Evolutionary conservation across 2,329 filamentous ascomycete species (phyloP), one percentile per base, ranked within the genome.

Genomic region (Celoporthe dispersa): DNA sequence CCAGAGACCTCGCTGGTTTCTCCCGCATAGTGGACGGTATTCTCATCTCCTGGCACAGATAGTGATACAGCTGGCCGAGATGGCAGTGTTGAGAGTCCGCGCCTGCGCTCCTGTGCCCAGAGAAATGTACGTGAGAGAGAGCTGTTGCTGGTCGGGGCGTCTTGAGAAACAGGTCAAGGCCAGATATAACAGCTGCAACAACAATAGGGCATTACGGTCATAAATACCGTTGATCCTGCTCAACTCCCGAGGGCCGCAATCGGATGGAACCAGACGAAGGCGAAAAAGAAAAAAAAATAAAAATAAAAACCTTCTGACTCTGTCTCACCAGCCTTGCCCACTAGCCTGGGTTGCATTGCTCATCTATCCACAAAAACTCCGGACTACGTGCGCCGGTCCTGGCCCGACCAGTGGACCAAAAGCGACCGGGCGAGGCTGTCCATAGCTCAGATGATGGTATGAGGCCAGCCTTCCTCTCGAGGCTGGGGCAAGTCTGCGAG

Each of bases 11-110:
- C 28, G 61, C 44, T 12, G 37, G 53, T 44, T 70, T 71, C 51
- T 71, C 70, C 44, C 41, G 64, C 6, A 62, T 64, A 16, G 41
- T 28, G 28, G 39, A 33, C 60, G 33, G 39, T 41, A 71, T 67
- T 31, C 37, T 61, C 59, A 35, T 63, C n/a, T 61, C 25, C 37
- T 16, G 28, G 14, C 16, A 12, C 28, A 33, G 28, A 14, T 1
- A 19, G 11, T 33, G 19, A 31, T 57, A 7, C 19, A 28, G 11
- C 25, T 57, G 53, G 28, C 25, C 9, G 53, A 61, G 59, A 61
- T 25, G 59, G n/a, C 33, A 22, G 25, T 14, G 8, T 33, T 22
- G 33, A 19, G 11, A 12, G 33, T 39, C n/a, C 19, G 59, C 19
- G 59, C 22, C 19, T 61, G 59, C 19, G 19, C 6, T 61, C 19